Percentiles rank a stretch among this genome's conserved stretches.
Conservation (phyloP, 169 alveolate species). For the Plasmodium vinckei region DNA sequence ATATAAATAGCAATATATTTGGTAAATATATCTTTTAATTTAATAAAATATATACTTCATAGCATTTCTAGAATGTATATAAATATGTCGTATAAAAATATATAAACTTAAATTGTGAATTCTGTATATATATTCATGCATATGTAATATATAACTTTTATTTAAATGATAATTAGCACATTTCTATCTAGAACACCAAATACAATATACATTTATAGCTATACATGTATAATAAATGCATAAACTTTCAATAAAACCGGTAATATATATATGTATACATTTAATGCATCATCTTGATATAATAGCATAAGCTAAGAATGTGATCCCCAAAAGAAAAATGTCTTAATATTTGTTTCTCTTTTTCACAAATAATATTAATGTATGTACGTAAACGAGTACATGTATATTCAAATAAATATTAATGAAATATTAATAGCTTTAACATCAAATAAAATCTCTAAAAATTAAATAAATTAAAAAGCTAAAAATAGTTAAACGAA, state of each 20-base stretch:
- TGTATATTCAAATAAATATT: neutral
- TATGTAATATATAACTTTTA: too few species aligned
- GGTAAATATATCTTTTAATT: too few species aligned
- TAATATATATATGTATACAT: neutral
- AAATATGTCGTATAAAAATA: neutral
- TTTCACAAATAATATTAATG: neutral
- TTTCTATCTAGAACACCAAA: too few species aligned
- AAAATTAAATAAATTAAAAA: slow-evolving; percentile 3
- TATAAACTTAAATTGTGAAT: too few species aligned
- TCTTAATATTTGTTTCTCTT: neutral
- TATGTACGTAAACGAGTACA: neutral
- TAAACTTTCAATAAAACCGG: neutral
- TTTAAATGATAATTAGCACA: too few species aligned
- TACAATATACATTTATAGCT: neutral
- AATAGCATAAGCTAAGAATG: neutral
- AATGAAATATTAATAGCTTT: neutral
- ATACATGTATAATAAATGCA: neutral
- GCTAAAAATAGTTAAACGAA: neutral
- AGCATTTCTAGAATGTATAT: neutral
- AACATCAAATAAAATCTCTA: slow-evolving; percentile 1
- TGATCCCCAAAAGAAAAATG: neutral
- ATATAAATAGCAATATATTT: too few species aligned
- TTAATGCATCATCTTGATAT: neutral
- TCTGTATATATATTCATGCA: too few species aligned
- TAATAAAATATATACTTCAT: neutral